Evolutionary conservation across 768 basidiomycete genomes (phyloP).

Genomic region (Panaeolus papilionaceus): DNA sequence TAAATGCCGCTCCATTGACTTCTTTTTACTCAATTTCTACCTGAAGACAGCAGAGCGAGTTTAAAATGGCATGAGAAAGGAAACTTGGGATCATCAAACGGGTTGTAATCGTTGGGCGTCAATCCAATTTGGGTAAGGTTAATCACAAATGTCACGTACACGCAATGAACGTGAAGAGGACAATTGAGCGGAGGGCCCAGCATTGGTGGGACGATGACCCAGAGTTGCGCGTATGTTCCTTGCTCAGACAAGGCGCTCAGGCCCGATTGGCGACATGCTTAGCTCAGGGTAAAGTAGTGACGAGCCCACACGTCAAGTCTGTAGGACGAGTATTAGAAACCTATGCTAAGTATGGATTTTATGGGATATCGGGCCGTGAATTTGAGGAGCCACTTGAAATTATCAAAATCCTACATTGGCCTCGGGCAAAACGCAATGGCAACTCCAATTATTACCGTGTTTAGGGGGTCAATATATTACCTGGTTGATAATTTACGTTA

Average conservation of each 20-base stretch:
- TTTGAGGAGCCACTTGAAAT: too few species aligned
- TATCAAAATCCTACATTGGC: too few species aligned
- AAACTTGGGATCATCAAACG: neutral
- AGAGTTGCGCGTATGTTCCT: neutral
- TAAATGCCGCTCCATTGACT: too few species aligned
- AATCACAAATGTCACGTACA: neutral
- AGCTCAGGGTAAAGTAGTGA: neutral
- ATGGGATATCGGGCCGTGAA: neutral
- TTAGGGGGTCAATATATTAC: too few species aligned
- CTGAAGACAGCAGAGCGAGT: neutral
- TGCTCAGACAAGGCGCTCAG: neutral
- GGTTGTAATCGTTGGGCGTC: neutral
- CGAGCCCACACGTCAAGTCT: neutral
- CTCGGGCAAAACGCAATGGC: too few species aligned
- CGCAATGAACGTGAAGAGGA: neutral
- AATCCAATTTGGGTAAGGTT: neutral
- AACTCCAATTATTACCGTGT: too few species aligned
- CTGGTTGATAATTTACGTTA: too few species aligned
- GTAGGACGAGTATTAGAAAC: neutral
- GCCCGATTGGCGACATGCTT: neutral
- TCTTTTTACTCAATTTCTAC: too few species aligned
- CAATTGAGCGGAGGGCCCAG: neutral
- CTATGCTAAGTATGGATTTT: neutral
- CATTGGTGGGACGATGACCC: neutral
- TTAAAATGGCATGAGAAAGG: neutral